Evolutionary conservation across 1,139 yeast genomes (phyloP).

Genomic region (Arxiozyma heterogenica): DNA sequence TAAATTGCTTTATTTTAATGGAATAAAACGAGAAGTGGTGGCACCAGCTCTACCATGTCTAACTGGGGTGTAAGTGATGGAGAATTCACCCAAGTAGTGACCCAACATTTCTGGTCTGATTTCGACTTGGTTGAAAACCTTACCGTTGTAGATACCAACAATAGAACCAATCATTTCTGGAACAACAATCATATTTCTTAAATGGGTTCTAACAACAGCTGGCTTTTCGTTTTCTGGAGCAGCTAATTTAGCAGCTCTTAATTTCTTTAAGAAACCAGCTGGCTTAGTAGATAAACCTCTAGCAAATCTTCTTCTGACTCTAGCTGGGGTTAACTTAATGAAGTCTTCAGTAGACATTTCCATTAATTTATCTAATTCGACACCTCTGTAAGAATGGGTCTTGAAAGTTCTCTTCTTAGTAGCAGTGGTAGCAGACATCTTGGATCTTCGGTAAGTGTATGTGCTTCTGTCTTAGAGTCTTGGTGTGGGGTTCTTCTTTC

Average conservation of each 20-base stretch:
- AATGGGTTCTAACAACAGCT: conserved; percentile 96
- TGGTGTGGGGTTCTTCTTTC: background rate
- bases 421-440: conserved; percentile 33
- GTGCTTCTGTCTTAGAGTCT: background rate
- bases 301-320: conserved; percentile 99
- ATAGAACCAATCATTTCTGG: conserved; percentile 99
- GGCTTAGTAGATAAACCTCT: conserved; percentile 96
- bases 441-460: background rate
- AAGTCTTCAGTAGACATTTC: conserved; percentile 95
- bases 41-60: conserved; percentile 99
- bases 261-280: conserved; percentile 94
- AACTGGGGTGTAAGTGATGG: conserved; percentile 98
- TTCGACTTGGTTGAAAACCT: conserved; percentile 98
- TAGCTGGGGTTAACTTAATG: conserved; percentile 92
- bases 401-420: conserved; percentile 90
- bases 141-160: conserved; percentile 99
- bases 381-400: conserved; percentile 98
- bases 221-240: conserved; percentile 95
- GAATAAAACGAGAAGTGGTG: conserved; percentile 79
- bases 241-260: conserved; percentile 94
- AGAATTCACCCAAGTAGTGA: conserved; percentile 99
- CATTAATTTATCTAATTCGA: conserved; percentile 89
- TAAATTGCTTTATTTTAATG: conserved; percentile 39
- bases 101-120: conserved; percentile 99
- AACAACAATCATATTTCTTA: conserved; percentile 96